A percentile compares a stretch with the other conserved stretches of the same genome.
phyloP scores from a whole-genome alignment of 2,329 filamentous ascomycete species.

The Dothideomycetes sp. region DNA sequence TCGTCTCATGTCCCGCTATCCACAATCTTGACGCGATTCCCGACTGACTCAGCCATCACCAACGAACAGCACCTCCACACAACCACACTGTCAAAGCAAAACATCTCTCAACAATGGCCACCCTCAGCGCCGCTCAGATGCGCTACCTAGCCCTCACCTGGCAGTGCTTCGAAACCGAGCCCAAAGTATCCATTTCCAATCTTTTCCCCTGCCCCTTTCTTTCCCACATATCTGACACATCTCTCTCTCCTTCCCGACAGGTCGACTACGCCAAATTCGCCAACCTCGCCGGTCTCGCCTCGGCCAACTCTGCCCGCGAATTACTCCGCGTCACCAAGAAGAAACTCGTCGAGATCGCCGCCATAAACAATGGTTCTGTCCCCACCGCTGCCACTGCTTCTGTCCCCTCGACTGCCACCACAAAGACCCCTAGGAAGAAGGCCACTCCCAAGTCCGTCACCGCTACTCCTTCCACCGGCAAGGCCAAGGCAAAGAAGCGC shows the following conservation, averaged over 20 bases:
- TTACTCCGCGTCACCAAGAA: conserved; percentile 28
- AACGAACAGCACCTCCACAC: not conserved
- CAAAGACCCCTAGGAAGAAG: conserved; percentile 2
- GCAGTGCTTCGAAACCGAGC: conserved; percentile 26
- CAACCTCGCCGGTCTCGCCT: conserved; percentile 21
- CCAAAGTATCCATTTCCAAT: conserved; percentile 18
- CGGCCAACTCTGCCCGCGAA: conserved; percentile 23
- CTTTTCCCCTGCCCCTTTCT: not conserved
- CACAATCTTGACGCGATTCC: too few species aligned
- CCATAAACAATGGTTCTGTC: not conserved
- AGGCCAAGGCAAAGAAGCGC: conserved; percentile 10
- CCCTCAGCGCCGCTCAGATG: conserved; percentile 2
- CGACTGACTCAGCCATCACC: not conserved
- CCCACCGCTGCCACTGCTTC: not conserved
- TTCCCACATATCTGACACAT: not conserved
- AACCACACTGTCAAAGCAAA: not conserved
- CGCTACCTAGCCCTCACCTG: conserved; percentile 23
- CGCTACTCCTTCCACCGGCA: not conserved
- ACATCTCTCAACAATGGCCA: not conserved
- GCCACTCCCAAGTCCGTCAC: conserved; percentile 2
- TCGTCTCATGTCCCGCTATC: too few species aligned
- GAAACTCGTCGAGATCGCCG: conserved; percentile 18
- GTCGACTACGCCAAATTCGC: conserved; percentile 28
- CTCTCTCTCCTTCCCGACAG: conserved; percentile 13
- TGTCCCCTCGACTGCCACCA: conserved; percentile 2